A percentile compares a stretch with the other conserved stretches of the same genome.
Conservation (phyloP, 2,329 filamentous ascomycete genomes). For the Clonostachys solani region DNA sequence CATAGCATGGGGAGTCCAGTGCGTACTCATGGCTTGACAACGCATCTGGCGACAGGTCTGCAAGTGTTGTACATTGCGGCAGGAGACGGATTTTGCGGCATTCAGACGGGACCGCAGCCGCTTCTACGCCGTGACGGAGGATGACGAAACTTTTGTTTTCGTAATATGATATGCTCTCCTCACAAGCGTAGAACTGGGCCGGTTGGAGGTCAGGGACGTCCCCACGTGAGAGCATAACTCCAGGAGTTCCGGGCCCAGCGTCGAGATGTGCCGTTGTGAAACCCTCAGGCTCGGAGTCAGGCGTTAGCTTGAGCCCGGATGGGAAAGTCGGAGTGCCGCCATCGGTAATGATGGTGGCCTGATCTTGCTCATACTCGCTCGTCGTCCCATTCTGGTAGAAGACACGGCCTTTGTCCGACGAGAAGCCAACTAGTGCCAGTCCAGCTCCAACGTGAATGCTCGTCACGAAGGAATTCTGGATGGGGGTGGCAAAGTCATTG, state of each 20-base stretch:
- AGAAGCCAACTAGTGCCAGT: constrained; percentile 28
- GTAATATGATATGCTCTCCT: constrained; percentile 35
- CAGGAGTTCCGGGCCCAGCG: constrained; percentile 26
- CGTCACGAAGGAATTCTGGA: constrained; percentile 32
- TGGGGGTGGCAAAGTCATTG: constrained; percentile 30
- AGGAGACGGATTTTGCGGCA: constrained; percentile 38
- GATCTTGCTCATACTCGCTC: constrained; percentile 18
- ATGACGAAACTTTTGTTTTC: constrained; percentile 27
- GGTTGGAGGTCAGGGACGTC: constrained; percentile 15
- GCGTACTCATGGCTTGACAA: constrained; percentile 32
- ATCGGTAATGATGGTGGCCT: constrained; percentile 32
- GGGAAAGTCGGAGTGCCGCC: constrained; percentile 31
- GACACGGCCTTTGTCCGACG: constrained; percentile 16
- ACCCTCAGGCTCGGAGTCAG: constrained; percentile 23
- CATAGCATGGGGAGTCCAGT: constrained; percentile 30
- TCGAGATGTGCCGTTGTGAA: constrained; percentile 19
- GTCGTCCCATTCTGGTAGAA: constrained; percentile 48
- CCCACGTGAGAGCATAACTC: constrained; percentile 20
- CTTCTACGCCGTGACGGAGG: constrained; percentile 28
- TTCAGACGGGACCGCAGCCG: constrained; percentile 22
- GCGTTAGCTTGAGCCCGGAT: constrained; percentile 22
- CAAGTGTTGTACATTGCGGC: constrained; percentile 34
- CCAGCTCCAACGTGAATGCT: constrained; percentile 39
- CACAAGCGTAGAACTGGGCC: constrained; percentile 35
- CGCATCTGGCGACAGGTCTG: constrained; percentile 25